A percentile compares a stretch with the other conserved stretches of the same genome.
Evolutionary conservation across 2,329 filamentous ascomycete genomes (phyloP).

Genomic region (Xylariaceae sp.): DNA sequence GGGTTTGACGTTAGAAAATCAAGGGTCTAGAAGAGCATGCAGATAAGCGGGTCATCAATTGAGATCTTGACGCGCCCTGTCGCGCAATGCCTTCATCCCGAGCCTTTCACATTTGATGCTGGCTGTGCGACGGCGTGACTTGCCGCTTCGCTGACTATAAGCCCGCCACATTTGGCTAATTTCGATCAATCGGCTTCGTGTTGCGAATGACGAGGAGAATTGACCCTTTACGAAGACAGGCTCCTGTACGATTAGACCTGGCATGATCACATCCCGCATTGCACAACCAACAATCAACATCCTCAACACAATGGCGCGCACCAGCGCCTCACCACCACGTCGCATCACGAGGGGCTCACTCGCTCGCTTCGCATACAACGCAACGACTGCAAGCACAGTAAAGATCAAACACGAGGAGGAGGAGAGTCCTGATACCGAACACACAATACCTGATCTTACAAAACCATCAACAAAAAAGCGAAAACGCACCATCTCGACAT

Average conservation of each 20-base stretch:
- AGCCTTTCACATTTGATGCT: no score
- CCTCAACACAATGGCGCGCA: constrained; percentile 18
- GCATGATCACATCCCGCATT: constrained; percentile 17
- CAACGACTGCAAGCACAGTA: background rate
- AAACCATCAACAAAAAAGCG: constrained; percentile 24
- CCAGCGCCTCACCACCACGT: constrained; percentile 25
- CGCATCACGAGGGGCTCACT: constrained; percentile 33
- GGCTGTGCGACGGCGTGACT: no score
- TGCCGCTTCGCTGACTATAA: no score
- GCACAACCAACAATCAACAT: constrained; percentile 7
- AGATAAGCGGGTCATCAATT: no score
- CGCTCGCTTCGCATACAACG: constrained; percentile 29
- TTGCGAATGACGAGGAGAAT: no score
- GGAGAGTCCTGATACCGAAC: constrained; percentile 29
- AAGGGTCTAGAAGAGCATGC: no score
- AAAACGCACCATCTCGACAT: constrained; percentile 19
- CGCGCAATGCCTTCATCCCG: no score
- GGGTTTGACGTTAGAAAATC: no score
- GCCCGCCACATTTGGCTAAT: no score
- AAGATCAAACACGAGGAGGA: constrained; percentile 12
- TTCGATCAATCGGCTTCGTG: no score
- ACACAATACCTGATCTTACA: constrained; percentile 22
- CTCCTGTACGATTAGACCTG: background rate
- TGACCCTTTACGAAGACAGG: background rate
- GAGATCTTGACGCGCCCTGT: no score